Evolutionary conservation across 2,329 filamentous ascomycete species (phyloP).

Genomic region (Xylaria sp.): DNA sequence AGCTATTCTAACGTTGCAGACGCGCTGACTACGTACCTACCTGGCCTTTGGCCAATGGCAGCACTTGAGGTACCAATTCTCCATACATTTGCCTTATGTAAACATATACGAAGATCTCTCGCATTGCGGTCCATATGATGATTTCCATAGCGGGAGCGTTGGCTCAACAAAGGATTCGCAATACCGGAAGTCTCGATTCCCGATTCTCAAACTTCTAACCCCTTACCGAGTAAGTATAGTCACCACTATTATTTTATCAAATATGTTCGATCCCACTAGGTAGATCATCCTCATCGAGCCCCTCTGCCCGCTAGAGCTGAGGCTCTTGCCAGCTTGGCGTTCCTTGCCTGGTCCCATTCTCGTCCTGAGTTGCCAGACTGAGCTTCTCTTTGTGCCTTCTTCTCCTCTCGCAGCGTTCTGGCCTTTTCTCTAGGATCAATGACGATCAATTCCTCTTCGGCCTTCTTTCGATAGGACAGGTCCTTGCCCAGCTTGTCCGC

Average conservation of each 20-base stretch:
- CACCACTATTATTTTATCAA: slow-evolving; percentile 15
- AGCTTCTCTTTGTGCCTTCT: slow-evolving; percentile 60
- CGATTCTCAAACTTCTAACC: too few species aligned
- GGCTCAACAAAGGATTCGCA: too few species aligned
- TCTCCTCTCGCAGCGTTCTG: slow-evolving; percentile 69
- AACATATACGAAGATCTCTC: too few species aligned
- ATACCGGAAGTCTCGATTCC: too few species aligned
- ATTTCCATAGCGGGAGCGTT: too few species aligned
- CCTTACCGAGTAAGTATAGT: neutral
- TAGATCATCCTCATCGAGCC: slow-evolving; percentile 46
- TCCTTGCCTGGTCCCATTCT: slow-evolving; percentile 61
- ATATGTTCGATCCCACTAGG: neutral
- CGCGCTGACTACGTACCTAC: neutral
- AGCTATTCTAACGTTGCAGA: neutral
- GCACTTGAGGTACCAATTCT: too few species aligned
- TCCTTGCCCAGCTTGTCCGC: slow-evolving; percentile 93
- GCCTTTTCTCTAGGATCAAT: slow-evolving; percentile 90
- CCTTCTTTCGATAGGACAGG: slow-evolving; percentile 84
- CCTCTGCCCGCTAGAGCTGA: slow-evolving; percentile 60
- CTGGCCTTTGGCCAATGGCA: slow-evolving; percentile 6
- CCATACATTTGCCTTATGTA: neutral
- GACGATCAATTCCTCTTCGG: slow-evolving; percentile 87
- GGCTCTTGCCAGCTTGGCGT: slow-evolving; percentile 57
- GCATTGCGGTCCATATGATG: too few species aligned
- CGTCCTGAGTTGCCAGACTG: slow-evolving; percentile 54